These are phyloP conservation scores for Boletus subparvulus DNA, from an alignment of 768 basidiomycete species.

Conservation along the genomic window DNA sequence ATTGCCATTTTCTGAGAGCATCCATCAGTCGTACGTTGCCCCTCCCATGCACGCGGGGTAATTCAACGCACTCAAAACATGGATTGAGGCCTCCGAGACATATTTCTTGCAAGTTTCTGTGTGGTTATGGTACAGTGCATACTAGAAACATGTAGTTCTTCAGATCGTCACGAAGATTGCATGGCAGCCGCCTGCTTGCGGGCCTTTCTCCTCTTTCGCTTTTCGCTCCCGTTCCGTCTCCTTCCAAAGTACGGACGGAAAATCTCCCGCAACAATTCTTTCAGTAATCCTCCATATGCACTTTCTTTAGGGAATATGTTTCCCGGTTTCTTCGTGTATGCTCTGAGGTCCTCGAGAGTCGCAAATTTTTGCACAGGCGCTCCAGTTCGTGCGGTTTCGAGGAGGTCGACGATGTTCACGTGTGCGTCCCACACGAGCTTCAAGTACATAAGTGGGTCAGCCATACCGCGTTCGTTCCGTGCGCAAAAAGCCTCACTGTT, in stretches of 20 bases:
- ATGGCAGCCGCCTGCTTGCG: constrained; percentile 4
- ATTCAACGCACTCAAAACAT: too few species aligned
- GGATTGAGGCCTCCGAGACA: too few species aligned
- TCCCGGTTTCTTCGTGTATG: constrained; percentile 20
- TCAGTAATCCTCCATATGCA: constrained; percentile 31
- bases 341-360: constrained; percentile 23
- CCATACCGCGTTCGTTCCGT: not conserved
- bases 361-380: constrained; percentile 23
- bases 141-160: not conserved
- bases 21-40: too few species aligned
- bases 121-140: not conserved
- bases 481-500: constrained; percentile 7
- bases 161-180: not conserved
- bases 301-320: constrained; percentile 31
- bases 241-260: constrained; percentile 15
- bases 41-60: too few species aligned
- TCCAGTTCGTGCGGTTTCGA: constrained; percentile 18
- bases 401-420: constrained; percentile 38
- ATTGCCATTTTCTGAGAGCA: too few species aligned
- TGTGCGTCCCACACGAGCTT: constrained; percentile 29
- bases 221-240: constrained; percentile 20
- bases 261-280: constrained; percentile 31
- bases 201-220: constrained; percentile 15
- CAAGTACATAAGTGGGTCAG: not conserved
- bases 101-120: too few species aligned